Evolutionary conservation across 2,329 filamentous ascomycete genomes (phyloP), one percentile per base, ranked within the genome.

Genomic region (Cytospora leucostoma): DNA sequence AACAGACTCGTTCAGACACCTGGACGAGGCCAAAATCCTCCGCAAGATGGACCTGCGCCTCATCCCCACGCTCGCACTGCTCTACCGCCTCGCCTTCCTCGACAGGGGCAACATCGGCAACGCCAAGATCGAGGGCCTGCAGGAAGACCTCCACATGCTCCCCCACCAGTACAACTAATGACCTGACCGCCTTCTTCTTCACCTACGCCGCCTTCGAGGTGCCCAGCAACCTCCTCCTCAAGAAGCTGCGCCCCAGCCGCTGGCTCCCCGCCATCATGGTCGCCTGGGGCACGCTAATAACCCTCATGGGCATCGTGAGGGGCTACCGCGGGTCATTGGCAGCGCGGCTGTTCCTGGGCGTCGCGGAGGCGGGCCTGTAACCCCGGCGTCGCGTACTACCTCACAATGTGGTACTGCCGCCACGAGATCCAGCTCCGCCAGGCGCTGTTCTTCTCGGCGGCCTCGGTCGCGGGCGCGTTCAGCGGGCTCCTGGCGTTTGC

Each of bases 391-490:
- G 21, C 56, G 72, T 83, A 83, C 63, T 84, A 84, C 62, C 70
- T 85, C 2, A 85, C 82, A 0, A 83, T 83, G 78, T 86, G 82
- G 83, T 86, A 87, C 64, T 82, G 79, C 21, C 78, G 83, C n/a
- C 78, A 82, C 57, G 83, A 85, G 65, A 80, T 84, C 35, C 81
- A 83, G 60, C 72, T 83, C 27, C 77, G 83, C 0, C 80, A 82
- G 66, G 90, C 91, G 1, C 84, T 93, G 58, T 94, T 95, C 81
- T 96, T 94, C 78, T 91, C 89, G 0, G 90, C 91, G 0, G 91
- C 91, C 0, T 91, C 92, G 0, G 78, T 95, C 0, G 90, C 91
- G 0, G 92, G 92, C 0, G 91, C 88, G 0, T 92, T 92, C 68
- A 80, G 80, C 1, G 80, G 80, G 4, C 70, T 84, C 1, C 70